Base-by-base conservation (phyloP, 2,329 filamentous ascomycete genomes). In the Hymenoscyphus infarciens region DNA sequence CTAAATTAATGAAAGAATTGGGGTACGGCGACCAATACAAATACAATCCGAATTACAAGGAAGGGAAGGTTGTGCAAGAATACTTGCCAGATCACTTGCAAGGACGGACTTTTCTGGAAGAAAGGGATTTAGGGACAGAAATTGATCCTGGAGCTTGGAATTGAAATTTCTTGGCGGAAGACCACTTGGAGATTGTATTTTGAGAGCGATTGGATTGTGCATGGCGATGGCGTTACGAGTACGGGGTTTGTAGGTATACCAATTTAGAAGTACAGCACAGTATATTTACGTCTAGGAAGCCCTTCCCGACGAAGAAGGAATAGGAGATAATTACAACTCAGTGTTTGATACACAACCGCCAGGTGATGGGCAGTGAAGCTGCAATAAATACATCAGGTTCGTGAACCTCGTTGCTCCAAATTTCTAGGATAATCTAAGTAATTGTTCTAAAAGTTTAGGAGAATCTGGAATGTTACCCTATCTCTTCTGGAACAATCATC, bases 21-120 rank as follows among this genome's bases (percentile, higher is more conserved):
- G 94, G 92, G 0, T 96, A 92, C 72, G 93, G 93, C 0, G 88
- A 87, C 57, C 90, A 92, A 74, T 99, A 99, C 77, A 98, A 98
- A 76, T 98, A 99, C 73, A 96, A 96, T 69, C 95, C 95, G 0
- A 91, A 96, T 69, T 99, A 94, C 72, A 77, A 84, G 58, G 86
- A 93, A 64, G 95, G 95, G 0, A 85, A 79, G 69, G 94, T 98
- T 0, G 83, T 81, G 66, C 95, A 99, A 78, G 89, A 93, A 27
- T 99, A 98, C 76, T 76, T 99, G n/a, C 95, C 95, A 0, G 88
- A 91, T 11, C 83, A 84, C 61, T 75, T 99, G 7, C 75, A 80
- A 39, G 92, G 88, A 0, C 82, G 89, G 56, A 80, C 72, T 22
- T 98, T 98, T 72, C 75, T 98, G 42, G 92, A 96, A 72, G 87